Base-by-base conservation (phyloP, 179 eudicot species). In the Corrigiola litoralis region DNA sequence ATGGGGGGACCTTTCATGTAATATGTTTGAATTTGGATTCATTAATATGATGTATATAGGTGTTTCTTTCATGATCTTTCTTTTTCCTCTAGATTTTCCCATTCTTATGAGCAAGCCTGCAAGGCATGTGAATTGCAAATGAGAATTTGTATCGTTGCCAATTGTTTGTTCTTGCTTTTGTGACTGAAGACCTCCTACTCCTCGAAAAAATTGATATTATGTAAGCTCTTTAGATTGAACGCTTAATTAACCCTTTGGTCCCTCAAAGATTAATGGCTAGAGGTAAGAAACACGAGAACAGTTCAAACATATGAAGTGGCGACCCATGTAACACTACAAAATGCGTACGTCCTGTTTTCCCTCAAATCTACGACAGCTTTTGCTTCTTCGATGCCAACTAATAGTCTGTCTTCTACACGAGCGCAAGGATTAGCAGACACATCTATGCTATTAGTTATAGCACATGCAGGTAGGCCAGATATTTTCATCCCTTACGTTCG, bases 121-220 rank as follows among this genome's bases (percentile, higher is more conserved):
- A 69, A 61, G 58, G 70, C 90, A 83, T 80, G 85, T 85, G 90
- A 77, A 67, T 23, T 70, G 80, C 70, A 71, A 74, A 67, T 71
- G 70, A 63, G 67, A 72, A 69, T 72, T 85, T 83, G 86, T 85
- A 80, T 69, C 76, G 62, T 79, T 80, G 75, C 75, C 42, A 37
- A 68, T 75, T 83, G 87, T 75, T 83, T 71, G 47, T 14, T 52
- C 2, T 65, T 40, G 61, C 40, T 53, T 62, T 65, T 13, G 12
- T 54, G 61, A 65, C 51, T 36, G 29, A 5, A 8, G 5, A 27
- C 1, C 36, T 20, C 29, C 60, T 17, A 51, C 9, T 28, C 2
- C 55, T n/a, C n/a, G n/a, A n/a, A n/a, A n/a, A n/a, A n/a, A n/a
- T n/a, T n/a, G n/a, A n/a, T n/a, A n/a, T n/a, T n/a, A n/a, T n/a